Evolutionary conservation across 768 basidiomycete species (phyloP).

Genomic region (Agaricus blazei): DNA sequence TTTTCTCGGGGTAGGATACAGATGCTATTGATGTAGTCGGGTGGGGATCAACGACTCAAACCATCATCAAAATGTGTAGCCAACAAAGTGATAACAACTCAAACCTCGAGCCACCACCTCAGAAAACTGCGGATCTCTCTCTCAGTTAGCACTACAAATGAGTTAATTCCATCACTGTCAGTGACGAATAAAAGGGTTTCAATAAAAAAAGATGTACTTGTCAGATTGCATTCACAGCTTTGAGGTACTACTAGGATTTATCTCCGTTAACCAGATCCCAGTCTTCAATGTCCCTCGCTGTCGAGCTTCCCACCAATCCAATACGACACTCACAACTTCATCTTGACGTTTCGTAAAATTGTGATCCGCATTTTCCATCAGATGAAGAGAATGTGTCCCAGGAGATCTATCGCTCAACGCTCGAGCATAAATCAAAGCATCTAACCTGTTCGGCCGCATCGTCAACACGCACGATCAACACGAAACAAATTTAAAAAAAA

Average conservation of each 20-base stretch:
- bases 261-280: constrained; percentile 59
- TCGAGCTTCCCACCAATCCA: constrained; percentile 60
- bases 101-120: neutral
- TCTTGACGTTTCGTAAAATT: constrained; percentile 70
- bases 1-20: neutral
- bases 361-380: constrained; percentile 74
- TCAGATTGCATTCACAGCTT: constrained; percentile 18
- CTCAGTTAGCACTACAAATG: neutral
- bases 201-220: no score
- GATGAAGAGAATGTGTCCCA: constrained; percentile 67
- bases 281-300: constrained; percentile 45
- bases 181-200: no score
- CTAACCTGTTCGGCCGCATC: constrained; percentile 41
- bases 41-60: neutral
- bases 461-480: neutral
- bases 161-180: no score
- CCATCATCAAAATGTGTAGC: neutral
- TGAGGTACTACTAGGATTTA: constrained; percentile 23
- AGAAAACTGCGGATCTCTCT: neutral
- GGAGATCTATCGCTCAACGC: constrained; percentile 50
- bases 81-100: neutral
- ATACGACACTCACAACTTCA: constrained; percentile 59
- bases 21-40: neutral
- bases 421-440: constrained; percentile 65
- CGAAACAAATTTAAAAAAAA: neutral